phyloP scores from a whole-genome alignment of 768 basidiomycete genomes.

The Pleurotus tuber-regium region DNA sequence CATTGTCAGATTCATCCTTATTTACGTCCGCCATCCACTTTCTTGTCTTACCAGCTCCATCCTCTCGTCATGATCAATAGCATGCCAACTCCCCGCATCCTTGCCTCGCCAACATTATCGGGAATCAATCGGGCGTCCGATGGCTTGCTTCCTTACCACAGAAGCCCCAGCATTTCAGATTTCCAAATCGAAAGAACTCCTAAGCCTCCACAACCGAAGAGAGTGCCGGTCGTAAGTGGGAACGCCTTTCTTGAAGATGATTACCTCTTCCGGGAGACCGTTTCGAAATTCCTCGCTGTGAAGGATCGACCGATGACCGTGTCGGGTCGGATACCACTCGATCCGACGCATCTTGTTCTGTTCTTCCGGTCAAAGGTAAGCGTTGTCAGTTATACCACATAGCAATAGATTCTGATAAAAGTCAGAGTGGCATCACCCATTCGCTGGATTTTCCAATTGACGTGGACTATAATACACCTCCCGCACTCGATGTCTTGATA shows the following conservation, averaged over 20 bases:
- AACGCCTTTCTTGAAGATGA: slow-evolving; percentile 45
- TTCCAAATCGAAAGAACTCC: slow-evolving; percentile 66
- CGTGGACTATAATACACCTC: slow-evolving; percentile 69
- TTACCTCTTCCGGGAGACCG: slow-evolving; percentile 48
- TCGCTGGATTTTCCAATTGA: slow-evolving; percentile 83
- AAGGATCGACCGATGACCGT: slow-evolving; percentile 64
- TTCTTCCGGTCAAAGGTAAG: slow-evolving; percentile 80
- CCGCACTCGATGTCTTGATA: slow-evolving; percentile 76
- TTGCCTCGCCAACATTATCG: slow-evolving; percentile 11
- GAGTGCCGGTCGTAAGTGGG: slow-evolving; percentile 25
- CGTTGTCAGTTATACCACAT: no score
- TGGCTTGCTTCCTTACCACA: slow-evolving; percentile 29
- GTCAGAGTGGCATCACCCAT: slow-evolving; percentile 75
- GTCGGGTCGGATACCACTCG: slow-evolving; percentile 67
- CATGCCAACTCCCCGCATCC: slow-evolving; percentile 5
- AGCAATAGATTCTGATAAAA: no score
- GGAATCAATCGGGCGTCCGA: slow-evolving; percentile 19
- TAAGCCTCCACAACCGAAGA: slow-evolving; percentile 34
- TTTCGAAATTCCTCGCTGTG: slow-evolving; percentile 52
- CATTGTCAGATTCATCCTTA: background rate
- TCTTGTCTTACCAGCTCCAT: background rate
- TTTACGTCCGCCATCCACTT: background rate
- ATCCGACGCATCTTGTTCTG: slow-evolving; percentile 62
- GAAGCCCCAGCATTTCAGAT: slow-evolving; percentile 44
- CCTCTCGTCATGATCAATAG: slow-evolving; percentile 4